Conservation (phyloP, 1,284 basidiomycete genomes). For the Trichosporon asahii region DNA sequence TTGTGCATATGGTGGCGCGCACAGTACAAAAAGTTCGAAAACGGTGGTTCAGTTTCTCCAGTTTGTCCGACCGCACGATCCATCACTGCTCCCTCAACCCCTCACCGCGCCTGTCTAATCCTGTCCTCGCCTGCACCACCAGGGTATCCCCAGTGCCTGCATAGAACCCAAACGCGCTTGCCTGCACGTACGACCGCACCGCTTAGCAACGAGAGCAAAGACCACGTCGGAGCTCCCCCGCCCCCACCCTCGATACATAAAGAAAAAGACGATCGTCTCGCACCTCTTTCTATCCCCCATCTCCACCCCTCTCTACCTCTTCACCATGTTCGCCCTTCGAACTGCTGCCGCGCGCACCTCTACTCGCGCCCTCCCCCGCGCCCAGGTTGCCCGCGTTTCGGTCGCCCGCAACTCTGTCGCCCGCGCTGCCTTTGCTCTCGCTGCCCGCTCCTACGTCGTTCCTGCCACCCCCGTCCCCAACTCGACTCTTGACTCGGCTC, state of each 20-base stretch:
- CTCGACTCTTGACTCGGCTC: constrained; percentile 22
- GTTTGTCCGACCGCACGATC: constrained; percentile 19
- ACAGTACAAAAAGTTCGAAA: constrained; percentile 11
- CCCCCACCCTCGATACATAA: constrained; percentile 13
- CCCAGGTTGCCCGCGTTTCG: constrained; percentile 19
- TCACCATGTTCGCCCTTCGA: constrained; percentile 23
- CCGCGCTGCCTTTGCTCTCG: background rate
- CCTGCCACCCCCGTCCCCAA: constrained; percentile 21
- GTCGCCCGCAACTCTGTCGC: constrained; percentile 15
- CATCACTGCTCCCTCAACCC: background rate
- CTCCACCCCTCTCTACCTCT: constrained; percentile 2
- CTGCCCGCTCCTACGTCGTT: constrained; percentile 20
- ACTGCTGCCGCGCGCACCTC: constrained; percentile 15
- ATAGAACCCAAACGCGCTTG: background rate
- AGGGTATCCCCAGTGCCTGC: background rate
- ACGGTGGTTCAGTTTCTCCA: constrained; percentile 11
- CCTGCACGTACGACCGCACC: constrained; percentile 1
- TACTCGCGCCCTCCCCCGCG: constrained; percentile 26
- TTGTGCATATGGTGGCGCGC: constrained; percentile 1
- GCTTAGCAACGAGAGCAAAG: background rate
- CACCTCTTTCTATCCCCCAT: background rate
- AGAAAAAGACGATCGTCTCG: constrained; percentile 1
- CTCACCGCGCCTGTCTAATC: constrained; percentile 1
- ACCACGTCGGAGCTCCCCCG: background rate
- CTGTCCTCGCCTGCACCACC: background rate